Conservation (phyloP, 2,329 filamentous ascomycete genomes). For the Arachnopeziza araneosa region DNA sequence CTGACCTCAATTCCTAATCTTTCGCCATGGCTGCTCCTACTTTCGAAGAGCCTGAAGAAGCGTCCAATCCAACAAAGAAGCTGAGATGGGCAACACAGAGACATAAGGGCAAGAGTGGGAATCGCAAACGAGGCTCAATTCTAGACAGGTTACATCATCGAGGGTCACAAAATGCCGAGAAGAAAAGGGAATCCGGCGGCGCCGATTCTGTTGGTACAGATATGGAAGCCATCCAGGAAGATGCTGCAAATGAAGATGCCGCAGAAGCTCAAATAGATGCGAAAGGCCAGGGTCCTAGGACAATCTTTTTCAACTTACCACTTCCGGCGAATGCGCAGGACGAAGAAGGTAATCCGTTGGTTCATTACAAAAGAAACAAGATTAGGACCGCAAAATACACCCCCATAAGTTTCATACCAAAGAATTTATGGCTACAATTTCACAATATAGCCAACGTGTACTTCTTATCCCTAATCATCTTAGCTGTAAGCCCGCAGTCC, state of each 20-base stretch:
- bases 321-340: constrained; percentile 71
- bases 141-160: constrained; percentile 65
- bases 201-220: constrained; percentile 32
- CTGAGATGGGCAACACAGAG: constrained; percentile 97
- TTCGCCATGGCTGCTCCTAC: constrained; percentile 17
- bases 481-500: constrained; percentile 63
- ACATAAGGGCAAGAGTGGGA: constrained; percentile 67
- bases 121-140: constrained; percentile 76
- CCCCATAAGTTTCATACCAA: constrained; percentile 87
- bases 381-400: constrained; percentile 98
- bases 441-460: constrained; percentile 98
- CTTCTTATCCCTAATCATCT: constrained; percentile 93
- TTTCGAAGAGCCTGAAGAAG: constrained; percentile 33
- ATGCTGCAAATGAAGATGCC: constrained; percentile 24
- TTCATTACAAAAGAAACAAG: constrained; percentile 82
- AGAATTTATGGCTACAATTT: constrained; percentile 97
- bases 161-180: constrained; percentile 56
- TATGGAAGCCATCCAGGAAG: constrained; percentile 25
- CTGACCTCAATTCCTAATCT: constrained; percentile 14
- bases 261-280: constrained; percentile 35
- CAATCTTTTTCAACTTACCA: constrained; percentile 80
- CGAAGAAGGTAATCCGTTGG: constrained; percentile 68
- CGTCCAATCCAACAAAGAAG: constrained; percentile 61
- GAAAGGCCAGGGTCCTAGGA: constrained; percentile 40
- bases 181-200: constrained; percentile 52